A percentile compares a stretch with the other conserved stretches of the same genome.
Conservation (phyloP, 1,284 basidiomycete genomes). For the Boletus sp. region DNA sequence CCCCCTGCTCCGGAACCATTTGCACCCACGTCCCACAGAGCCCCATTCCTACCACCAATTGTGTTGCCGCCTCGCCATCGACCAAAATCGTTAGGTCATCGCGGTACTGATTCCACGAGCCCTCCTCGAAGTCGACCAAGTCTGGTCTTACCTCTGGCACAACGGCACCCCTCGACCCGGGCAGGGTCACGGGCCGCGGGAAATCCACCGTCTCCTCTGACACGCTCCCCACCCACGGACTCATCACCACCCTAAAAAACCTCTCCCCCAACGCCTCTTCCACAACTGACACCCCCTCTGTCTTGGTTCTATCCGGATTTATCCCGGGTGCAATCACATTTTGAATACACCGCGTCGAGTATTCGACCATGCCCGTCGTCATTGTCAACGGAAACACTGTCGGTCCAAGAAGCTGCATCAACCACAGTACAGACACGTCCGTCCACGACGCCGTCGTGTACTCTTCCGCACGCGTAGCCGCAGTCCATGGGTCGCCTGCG, state of each 20-base stretch:
- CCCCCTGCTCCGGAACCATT: constrained; percentile 36
- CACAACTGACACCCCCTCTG: constrained; percentile 23
- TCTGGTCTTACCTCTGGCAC: not conserved
- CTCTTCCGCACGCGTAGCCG: constrained; percentile 22
- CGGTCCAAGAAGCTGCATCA: constrained; percentile 43
- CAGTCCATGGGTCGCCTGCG: constrained; percentile 24
- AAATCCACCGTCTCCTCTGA: constrained; percentile 25
- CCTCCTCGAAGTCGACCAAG: not conserved
- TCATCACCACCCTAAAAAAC: constrained; percentile 25
- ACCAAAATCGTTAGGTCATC: constrained; percentile 55
- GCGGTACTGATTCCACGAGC: constrained; percentile 43
- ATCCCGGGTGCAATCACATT: constrained; percentile 31
- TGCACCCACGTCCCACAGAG: constrained; percentile 55
- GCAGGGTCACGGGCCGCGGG: constrained; percentile 17
- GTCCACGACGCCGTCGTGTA: constrained; percentile 32
- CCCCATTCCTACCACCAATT: constrained; percentile 47
- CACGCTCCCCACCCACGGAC: constrained; percentile 26
- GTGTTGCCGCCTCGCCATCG: constrained; percentile 38
- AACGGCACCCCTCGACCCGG: constrained; percentile 11
- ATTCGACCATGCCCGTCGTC: constrained; percentile 46
- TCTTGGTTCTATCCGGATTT: constrained; percentile 25
- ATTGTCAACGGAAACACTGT: constrained; percentile 45
- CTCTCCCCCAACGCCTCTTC: constrained; percentile 18
- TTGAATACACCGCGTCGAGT: constrained; percentile 43
- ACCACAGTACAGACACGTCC: constrained; percentile 24